A percentile compares a stretch with the other conserved stretches of the same genome.
phyloP scores from a whole-genome alignment of 2,329 filamentous ascomycete genomes.

The Calonectria crousiana region DNA sequence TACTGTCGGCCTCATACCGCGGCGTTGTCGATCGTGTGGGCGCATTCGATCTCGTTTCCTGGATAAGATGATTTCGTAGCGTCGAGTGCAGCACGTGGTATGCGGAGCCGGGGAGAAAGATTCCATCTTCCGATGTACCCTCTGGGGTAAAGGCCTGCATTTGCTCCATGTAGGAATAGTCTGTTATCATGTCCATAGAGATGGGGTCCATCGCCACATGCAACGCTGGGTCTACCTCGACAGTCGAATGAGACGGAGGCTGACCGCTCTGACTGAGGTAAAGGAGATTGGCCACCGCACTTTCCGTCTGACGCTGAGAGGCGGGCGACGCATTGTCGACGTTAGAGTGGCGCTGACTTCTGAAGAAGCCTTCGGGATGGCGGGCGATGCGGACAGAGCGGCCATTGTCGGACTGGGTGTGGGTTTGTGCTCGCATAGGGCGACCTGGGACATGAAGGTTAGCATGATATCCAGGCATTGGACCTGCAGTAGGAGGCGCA shows the following conservation, averaged over 20 bases:
- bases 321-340: slow-evolving; percentile 34
- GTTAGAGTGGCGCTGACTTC: slow-evolving; percentile 8
- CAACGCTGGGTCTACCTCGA: slow-evolving; percentile 37
- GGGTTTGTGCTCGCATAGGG: neutral
- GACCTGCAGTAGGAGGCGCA: neutral
- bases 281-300: slow-evolving; percentile 51
- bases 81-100: slow-evolving; percentile 61
- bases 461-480: neutral
- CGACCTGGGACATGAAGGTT: neutral
- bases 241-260: slow-evolving; percentile 8
- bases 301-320: slow-evolving; percentile 48
- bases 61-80: slow-evolving; percentile 58
- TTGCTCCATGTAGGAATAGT: slow-evolving; percentile 42
- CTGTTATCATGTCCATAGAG: slow-evolving; percentile 33
- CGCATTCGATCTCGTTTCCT: slow-evolving; percentile 55
- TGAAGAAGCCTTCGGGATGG: slow-evolving; percentile 22
- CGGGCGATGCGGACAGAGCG: slow-evolving; percentile 6
- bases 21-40: slow-evolving; percentile 48
- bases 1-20: slow-evolving; percentile 29
- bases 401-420: neutral
- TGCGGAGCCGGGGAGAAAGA: slow-evolving; percentile 60
- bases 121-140: slow-evolving; percentile 52
- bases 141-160: slow-evolving; percentile 49
- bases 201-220: slow-evolving; percentile 35
- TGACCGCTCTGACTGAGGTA: slow-evolving; percentile 50